Evolutionary conservation across 805 yeast genomes (phyloP).

Genomic region (Starmerella bacillaris): DNA sequence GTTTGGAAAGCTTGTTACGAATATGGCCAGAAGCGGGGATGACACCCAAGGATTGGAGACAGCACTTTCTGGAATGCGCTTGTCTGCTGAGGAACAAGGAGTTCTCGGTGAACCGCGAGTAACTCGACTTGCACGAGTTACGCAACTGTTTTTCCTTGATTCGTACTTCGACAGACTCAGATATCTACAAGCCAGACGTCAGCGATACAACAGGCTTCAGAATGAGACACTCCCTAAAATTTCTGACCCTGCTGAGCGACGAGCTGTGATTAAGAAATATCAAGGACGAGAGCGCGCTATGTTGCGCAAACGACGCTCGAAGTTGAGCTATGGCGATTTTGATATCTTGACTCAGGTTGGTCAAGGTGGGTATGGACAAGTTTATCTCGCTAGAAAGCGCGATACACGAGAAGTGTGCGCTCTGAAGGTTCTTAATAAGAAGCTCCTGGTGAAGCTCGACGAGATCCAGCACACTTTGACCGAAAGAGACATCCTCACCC

Average conservation of each 20-base stretch:
- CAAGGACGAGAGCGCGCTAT: constrained; percentile 67
- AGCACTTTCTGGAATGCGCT: constrained; percentile 5
- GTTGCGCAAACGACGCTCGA: constrained; percentile 71
- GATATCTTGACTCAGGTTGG: constrained; percentile 97
- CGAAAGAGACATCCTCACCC: constrained; percentile 87
- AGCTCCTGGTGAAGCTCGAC: constrained; percentile 67
- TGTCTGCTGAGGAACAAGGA: constrained; percentile 16
- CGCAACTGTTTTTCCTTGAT: constrained; percentile 85
- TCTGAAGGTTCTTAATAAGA: constrained; percentile 74
- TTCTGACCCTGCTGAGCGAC: constrained; percentile 26
- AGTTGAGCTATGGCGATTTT: constrained; percentile 87
- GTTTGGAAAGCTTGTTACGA: constrained; percentile 15
- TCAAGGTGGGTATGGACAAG: constrained; percentile 99
- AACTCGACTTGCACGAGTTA: constrained; percentile 70
- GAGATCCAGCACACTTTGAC: constrained; percentile 92
- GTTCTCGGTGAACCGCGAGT: constrained; percentile 59
- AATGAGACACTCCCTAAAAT: constrained; percentile 25
- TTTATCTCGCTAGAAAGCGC: constrained; percentile 81
- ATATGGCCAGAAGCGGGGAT: constrained; percentile 5
- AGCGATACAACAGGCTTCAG: constrained; percentile 57
- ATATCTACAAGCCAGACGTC: constrained; percentile 72
- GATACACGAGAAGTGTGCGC: constrained; percentile 95
- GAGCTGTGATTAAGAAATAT: constrained; percentile 59
- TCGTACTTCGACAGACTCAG: constrained; percentile 92
- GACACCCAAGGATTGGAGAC: constrained; percentile 4